Conservation (phyloP, 164 flowering plant species). For the Euptelea pleiosperma region DNA sequence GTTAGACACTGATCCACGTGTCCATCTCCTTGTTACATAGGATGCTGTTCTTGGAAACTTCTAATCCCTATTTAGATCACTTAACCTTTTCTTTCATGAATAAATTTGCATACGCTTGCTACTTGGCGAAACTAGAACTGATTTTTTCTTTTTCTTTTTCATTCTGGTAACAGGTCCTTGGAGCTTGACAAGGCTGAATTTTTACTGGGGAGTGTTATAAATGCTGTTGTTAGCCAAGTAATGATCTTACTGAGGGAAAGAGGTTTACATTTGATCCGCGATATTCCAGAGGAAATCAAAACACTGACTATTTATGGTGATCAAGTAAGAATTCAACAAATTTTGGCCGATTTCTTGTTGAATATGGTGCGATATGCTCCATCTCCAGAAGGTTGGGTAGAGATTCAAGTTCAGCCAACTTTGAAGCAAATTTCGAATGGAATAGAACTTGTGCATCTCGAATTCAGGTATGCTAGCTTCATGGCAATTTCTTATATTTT, state of each 20-base stretch:
- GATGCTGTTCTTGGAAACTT: too few species aligned
- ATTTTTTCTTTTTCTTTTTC: neutral
- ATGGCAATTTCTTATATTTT: too few species aligned
- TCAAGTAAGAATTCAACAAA: constrained; percentile 74
- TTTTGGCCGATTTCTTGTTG: constrained; percentile 64
- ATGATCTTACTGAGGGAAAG: constrained; percentile 65
- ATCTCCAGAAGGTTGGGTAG: constrained; percentile 82
- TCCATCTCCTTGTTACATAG: too few species aligned
- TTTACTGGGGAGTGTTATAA: constrained; percentile 65
- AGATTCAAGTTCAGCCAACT: constrained; percentile 63
- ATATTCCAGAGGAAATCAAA: constrained; percentile 78
- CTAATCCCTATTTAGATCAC: too few species aligned
- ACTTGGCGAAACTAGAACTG: too few species aligned
- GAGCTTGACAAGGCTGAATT: constrained; percentile 66
- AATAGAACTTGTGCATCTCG: constrained; percentile 35
- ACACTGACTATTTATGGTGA: constrained; percentile 62
- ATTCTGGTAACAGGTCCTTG: constrained; percentile 41
- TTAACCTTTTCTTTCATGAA: too few species aligned
- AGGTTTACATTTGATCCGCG: constrained; percentile 63
- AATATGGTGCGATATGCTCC: constrained; percentile 76
- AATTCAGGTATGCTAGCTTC: constrained; percentile 56
- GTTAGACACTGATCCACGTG: too few species aligned
- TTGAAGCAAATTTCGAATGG: constrained; percentile 48
- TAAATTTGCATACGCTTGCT: too few species aligned
- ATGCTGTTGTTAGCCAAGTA: constrained; percentile 83